Evolutionary conservation across 192 early-diverging fungal genomes (phyloP).

Genomic region (Backusella tuberculispora): DNA sequence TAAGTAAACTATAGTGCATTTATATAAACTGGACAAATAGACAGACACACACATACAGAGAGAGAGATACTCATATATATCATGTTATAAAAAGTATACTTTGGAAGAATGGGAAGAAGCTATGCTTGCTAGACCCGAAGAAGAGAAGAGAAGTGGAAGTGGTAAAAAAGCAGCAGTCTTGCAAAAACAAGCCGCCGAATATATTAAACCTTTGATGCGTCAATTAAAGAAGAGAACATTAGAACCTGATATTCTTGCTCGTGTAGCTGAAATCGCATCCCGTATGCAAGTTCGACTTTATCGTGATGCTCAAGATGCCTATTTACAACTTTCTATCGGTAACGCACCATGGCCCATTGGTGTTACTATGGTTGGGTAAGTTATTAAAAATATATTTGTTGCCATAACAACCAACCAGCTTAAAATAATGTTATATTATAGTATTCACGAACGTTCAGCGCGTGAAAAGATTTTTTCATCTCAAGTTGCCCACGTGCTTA

Average conservation of each 20-base stretch:
- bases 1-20: slow-evolving; percentile 5
- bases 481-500: slow-evolving; percentile 96
- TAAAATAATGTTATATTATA: slow-evolving; percentile 30
- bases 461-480: slow-evolving; percentile 95
- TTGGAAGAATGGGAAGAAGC: slow-evolving; percentile 87
- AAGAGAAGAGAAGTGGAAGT: slow-evolving; percentile 75
- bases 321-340: slow-evolving; percentile 92
- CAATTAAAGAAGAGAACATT: slow-evolving; percentile 74
- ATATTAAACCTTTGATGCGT: slow-evolving; percentile 91
- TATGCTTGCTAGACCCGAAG: slow-evolving; percentile 75
- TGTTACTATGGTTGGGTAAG: slow-evolving; percentile 91
- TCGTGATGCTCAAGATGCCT: slow-evolving; percentile 89
- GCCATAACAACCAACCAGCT: too few relatives aligned
- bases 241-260: slow-evolving; percentile 84
- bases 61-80: neutral
- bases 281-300: slow-evolving; percentile 88
- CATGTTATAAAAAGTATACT: slow-evolving; percentile 50
- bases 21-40: neutral
- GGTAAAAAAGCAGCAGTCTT: slow-evolving; percentile 85
- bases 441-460: slow-evolving; percentile 97
- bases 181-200: slow-evolving; percentile 83
- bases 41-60: neutral
- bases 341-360: slow-evolving; percentile 99
- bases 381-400: neutral
- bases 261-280: slow-evolving; percentile 91